phyloP scores from a whole-genome alignment of 495 filamentous ascomycete species.

The Penicillium cinerascens region DNA sequence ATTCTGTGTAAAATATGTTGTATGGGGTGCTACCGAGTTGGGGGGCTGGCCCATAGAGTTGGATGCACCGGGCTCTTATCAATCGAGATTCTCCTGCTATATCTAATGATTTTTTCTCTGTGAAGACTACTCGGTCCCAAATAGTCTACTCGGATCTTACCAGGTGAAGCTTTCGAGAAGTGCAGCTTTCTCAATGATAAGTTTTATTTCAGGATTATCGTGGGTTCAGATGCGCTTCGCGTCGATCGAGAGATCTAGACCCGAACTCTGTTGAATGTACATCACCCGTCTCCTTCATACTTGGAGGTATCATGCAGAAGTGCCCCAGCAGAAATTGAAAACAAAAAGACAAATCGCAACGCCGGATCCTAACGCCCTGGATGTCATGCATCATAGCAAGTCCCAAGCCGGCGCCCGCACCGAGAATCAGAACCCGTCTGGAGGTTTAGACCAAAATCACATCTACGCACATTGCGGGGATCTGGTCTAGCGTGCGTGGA shows the following conservation, averaged over 20 bases:
- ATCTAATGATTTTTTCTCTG: neutral
- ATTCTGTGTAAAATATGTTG: conserved; percentile 6
- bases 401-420: conserved; percentile 17
- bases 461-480: neutral
- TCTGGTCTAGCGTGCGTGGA: conserved; percentile 38
- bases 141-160: neutral
- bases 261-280: neutral
- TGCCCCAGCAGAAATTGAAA: conserved; percentile 1
- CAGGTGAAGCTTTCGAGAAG: neutral
- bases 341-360: conserved; percentile 8
- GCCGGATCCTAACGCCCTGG: conserved; percentile 8
- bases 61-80: neutral
- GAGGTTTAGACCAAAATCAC: neutral
- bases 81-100: neutral
- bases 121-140: too few species aligned
- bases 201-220: neutral
- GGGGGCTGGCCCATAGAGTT: neutral
- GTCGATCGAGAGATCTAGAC: neutral
- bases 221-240: neutral
- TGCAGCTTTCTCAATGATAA: neutral
- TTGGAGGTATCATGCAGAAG: neutral
- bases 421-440: neutral
- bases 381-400: conserved; percentile 10
- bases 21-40: neutral
- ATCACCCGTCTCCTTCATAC: neutral